Percentiles rank a stretch among this genome's conserved stretches.
phyloP scores from a whole-genome alignment of 2,329 filamentous ascomycete genomes.

The Lasiodiplodia hormozganensis region DNA sequence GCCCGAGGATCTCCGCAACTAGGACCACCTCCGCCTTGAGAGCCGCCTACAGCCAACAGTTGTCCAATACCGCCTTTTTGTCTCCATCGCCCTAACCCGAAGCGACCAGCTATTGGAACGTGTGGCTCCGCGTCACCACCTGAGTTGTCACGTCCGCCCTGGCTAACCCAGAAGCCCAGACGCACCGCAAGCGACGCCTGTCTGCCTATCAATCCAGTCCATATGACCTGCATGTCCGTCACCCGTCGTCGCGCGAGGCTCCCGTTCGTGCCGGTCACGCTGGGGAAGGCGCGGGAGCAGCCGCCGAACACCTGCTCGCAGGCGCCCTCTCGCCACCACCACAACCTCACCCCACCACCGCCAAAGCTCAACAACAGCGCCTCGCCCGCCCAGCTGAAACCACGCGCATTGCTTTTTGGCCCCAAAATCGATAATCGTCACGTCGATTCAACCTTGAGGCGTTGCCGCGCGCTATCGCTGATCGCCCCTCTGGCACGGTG shows the following conservation, averaged over 20 bases:
- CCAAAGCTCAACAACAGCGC: neutral
- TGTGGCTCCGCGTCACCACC: constrained; percentile 21
- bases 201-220: neutral
- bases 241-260: neutral
- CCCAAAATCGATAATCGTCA: neutral
- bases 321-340: neutral
- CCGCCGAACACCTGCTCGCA: constrained; percentile 4
- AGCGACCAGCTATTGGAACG: constrained; percentile 11
- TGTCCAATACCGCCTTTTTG: constrained; percentile 17
- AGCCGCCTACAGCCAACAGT: constrained; percentile 19
- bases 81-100: constrained; percentile 4
- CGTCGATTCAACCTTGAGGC: constrained; percentile 16
- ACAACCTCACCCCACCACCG: neutral
- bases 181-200: neutral
- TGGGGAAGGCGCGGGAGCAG: neutral
- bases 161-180: neutral
- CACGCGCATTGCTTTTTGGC: neutral
- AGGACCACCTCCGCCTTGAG: constrained; percentile 21
- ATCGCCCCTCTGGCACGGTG: constrained; percentile 22
- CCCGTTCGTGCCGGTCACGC: neutral
- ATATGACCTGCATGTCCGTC: neutral
- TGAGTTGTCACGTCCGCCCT: constrained; percentile 14
- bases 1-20: constrained; percentile 25
- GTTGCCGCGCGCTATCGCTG: constrained; percentile 25
- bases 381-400: neutral